phyloP scores from a whole-genome alignment of 208 protist species.

The Acanthamoeba triangularis region DNA sequence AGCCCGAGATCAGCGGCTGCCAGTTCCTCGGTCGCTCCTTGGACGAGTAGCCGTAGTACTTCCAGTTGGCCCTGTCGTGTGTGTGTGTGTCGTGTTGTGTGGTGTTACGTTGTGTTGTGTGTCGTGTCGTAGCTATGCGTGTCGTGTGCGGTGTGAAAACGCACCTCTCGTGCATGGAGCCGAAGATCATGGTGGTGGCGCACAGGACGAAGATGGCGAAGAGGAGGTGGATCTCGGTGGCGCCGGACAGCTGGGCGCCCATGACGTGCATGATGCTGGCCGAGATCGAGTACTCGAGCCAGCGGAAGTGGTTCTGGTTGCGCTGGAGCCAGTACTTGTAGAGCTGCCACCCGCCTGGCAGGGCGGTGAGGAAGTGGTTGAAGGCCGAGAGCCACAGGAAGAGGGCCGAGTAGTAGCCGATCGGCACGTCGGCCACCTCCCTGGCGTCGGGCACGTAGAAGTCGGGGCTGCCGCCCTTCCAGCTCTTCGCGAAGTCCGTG shows the following conservation, averaged over 20 bases:
- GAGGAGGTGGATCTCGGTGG: background rate
- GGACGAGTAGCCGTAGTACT: background rate
- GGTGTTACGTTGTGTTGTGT: too few relatives aligned
- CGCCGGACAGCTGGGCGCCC: background rate
- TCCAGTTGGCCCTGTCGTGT: background rate
- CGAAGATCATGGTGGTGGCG: background rate
- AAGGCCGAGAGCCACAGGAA: background rate
- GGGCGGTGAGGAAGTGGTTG: background rate
- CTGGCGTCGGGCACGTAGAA: background rate
- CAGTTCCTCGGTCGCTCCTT: background rate
- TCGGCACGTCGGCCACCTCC: background rate
- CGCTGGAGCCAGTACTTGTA: background rate
- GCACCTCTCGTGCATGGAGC: background rate
- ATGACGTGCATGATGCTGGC: slow-evolving; percentile 1
- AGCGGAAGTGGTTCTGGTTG: background rate
- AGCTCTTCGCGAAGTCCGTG: background rate
- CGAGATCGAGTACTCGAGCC: background rate
- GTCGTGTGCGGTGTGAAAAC: too few relatives aligned
- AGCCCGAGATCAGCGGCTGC: background rate
- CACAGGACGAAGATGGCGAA: background rate
- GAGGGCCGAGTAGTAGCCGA: background rate
- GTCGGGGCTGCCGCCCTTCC: background rate
- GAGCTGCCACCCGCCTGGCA: background rate
- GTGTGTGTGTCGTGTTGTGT: too few relatives aligned
- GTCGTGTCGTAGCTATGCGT: background rate